Base-by-base conservation (phyloP, 2,329 filamentous ascomycete species). In the Scytalidium sp. region DNA sequence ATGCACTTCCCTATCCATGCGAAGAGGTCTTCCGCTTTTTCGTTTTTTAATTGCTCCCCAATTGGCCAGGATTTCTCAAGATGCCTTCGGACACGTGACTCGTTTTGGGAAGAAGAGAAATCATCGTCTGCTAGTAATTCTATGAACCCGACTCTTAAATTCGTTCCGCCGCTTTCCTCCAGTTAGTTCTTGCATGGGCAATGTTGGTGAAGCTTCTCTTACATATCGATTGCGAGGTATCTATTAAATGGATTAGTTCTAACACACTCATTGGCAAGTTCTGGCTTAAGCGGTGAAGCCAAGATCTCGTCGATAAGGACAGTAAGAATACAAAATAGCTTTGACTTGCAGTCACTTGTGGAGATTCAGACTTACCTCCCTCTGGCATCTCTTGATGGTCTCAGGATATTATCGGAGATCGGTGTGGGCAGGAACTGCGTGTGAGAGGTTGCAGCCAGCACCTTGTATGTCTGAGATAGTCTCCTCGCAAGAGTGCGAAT, bases 1-100 rank as follows among this genome's bases (percentile, higher is more conserved):
- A 94, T 89, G 60, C 85, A 88, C 58, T 80, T 74, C 21, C 88
- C 89, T 56, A 94, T 89, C 88, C 88, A 94, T n/a, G 77, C 70
- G 65, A 94, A 94, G 2, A 93, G 72, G 50, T 84, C 83, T 50
- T 90, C 83, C 1, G 86, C 82, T 55, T 91, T 85, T 57, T 90
- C 83, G 65, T 80, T 81, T 63, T 90, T 90, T 54, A 91, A 69
- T 48, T 85, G 80, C 40, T 90, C 82, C 43, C 79, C 79, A 58
- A 92, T 92, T 7, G 86, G 81, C 87, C 87, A 91, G 47, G 80
- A 81, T 56, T 77, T 84, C 64, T 91, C 88, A 49, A 89, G 69
- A 4, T 80, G 78, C 43, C 84, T 51, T 27, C 42, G 51, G 10
- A 60, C 61, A 56, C 42, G 48, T 49, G 48, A 58, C 46, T 32